These are phyloP conservation scores for Stephanodiscus triporus DNA, from an alignment of 108 stramenopile genomes.

Conservation along the genomic window DNA sequence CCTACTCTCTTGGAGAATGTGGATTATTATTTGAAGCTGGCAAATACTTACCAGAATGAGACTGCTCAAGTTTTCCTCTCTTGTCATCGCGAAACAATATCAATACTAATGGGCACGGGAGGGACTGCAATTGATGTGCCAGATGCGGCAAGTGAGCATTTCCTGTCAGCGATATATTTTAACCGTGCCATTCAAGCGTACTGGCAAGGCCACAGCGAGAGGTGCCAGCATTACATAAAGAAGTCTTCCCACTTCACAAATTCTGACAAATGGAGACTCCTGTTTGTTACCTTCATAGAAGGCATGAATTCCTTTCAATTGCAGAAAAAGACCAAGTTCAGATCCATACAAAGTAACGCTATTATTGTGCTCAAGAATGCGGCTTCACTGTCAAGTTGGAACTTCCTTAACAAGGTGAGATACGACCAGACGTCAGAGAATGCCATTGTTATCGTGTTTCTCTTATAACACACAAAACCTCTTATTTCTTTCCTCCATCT, in stretches of 20 bases:
- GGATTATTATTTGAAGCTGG: slow-evolving; percentile 1
- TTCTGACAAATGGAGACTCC: neutral
- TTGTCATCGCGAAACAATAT: slow-evolving; percentile 1
- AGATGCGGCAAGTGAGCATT: neutral
- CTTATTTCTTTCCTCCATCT: neutral
- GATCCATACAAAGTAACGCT: neutral
- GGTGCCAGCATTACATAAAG: slow-evolving; percentile 1
- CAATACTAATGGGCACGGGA: neutral
- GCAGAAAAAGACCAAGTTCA: neutral
- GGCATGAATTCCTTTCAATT: neutral
- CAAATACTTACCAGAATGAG: neutral
- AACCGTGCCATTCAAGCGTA: slow-evolving; percentile 5
- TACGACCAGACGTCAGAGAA: neutral
- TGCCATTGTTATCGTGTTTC: neutral
- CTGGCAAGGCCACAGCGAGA: slow-evolving; percentile 14
- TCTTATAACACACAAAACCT: neutral
- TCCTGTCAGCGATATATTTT: neutral
- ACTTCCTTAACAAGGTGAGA: slow-evolving; percentile 33
- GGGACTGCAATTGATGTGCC: neutral
- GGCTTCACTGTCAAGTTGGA: slow-evolving; percentile 23
- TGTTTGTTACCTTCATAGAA: too few species aligned
- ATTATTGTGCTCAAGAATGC: slow-evolving; percentile 1
- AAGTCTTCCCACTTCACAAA: neutral
- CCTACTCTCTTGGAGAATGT: neutral
- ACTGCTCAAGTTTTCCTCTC: neutral